Base-by-base conservation (phyloP, 1,139 yeast genomes). In the Yamadazyma mexicana region DNA sequence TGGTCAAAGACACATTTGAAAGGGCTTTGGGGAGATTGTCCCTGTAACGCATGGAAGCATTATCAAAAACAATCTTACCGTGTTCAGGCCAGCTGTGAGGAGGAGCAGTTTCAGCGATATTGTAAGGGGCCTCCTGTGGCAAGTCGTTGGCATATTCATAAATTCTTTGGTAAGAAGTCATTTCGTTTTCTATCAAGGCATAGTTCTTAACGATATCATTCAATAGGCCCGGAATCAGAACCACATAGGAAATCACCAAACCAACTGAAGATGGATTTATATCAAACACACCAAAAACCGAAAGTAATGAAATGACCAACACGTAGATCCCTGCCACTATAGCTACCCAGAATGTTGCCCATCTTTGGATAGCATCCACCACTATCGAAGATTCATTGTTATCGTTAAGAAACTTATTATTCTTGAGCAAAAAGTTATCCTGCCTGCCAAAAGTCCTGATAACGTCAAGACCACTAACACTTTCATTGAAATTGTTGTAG, bases 121-220 rank as follows among this genome's bases (percentile, higher is more conserved):
- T 62, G 56, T 77, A 55, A 23, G 67, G 53, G 4, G 69, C 67
- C 47, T 70, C 76, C 43, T 62, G 63, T 4, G 71, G 73, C 39
- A 70, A 53, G 28, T 58, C 48, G 39, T 50, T 69, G 0, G 91
- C 92, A 59, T 87, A 87, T 41, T 81, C 76, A 45, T 79, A 73
- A 38, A 88, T 62, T 56, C 96, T 75, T 63, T 88, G 96, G n/a
- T 83, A 92, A 6, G 94, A 81, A 54, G 85, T 86, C 88, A 87
- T 77, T 54, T 83, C 84, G 60, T 85, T 87, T 57, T 87, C 95
- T 23, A 84, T 77, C 54, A 81, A 82, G 1, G 95, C 85, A 44
- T 69, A 61, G 4, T 82, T 67, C 55, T 81, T 64, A 37, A 79
- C 59, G 42, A 77, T 61, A 58, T 75, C 56, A 3, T 76, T 64